Conservation (phyloP, 2,329 filamentous ascomycete species). For the Neurospora sp. region DNA sequence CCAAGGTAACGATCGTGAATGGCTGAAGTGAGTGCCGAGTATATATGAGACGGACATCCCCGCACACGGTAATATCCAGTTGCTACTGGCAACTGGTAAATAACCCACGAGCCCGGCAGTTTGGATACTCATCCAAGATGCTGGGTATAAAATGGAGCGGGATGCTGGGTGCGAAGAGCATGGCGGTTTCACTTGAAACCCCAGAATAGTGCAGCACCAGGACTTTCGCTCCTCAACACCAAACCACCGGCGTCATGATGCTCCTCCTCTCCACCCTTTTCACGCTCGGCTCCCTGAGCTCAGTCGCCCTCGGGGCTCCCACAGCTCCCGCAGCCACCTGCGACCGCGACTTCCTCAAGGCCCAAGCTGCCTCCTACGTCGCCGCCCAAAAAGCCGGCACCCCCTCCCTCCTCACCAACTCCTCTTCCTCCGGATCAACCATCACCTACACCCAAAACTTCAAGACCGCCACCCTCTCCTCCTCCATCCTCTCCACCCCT, state of each 20-base stretch:
- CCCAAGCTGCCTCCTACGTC: constrained; percentile 14
- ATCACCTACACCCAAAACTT: constrained; percentile 25
- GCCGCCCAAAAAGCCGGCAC: constrained; percentile 16
- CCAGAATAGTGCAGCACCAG: fast-evolving
- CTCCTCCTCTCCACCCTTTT: neutral
- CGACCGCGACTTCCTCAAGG: constrained; percentile 12
- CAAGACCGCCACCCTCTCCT: constrained; percentile 20
- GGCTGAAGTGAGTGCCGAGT: neutral
- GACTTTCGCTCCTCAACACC: neutral
- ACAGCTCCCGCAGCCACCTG: constrained; percentile 4
- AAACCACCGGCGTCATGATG: neutral
- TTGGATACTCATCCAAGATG: neutral
- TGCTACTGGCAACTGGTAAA: neutral
- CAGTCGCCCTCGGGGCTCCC: constrained; percentile 4
- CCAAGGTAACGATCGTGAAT: neutral
- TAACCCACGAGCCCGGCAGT: neutral
- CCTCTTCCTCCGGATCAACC: constrained; percentile 2
- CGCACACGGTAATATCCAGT: neutral
- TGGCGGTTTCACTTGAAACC: neutral
- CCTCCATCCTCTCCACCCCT: constrained; percentile 23
- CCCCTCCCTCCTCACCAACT: neutral
- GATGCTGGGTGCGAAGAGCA: neutral
- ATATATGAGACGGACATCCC: neutral
- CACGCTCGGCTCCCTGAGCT: neutral
- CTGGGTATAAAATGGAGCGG: neutral